Base-by-base conservation (phyloP, 2,329 filamentous ascomycete species). In the Aspergillus melleus region DNA sequence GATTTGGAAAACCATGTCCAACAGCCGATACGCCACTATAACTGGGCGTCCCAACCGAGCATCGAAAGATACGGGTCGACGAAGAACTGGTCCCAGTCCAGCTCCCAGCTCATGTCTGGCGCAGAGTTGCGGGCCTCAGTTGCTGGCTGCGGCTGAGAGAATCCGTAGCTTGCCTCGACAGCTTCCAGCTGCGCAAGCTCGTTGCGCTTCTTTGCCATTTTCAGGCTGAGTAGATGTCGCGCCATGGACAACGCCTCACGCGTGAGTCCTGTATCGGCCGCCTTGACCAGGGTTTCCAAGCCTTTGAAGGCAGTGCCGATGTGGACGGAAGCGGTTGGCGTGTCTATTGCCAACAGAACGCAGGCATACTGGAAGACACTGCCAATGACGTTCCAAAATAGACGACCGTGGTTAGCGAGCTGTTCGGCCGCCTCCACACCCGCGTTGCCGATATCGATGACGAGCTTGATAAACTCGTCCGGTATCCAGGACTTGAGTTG, bases 311-410 rank as follows among this genome's bases (percentile, higher is more conserved):
- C 68, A 10, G 55, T 12, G 4, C 4, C 19, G 5, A 72, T 65
- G 29, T 72, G 64, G 0, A 10, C 52, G 2, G 64, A 68, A 3
- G 70, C 50, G 0, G 55, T 50, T 11, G 69, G 65, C 3, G 64
- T 69, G 56, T 73, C 70, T 0, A 72, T 71, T 10, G 71, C 70
- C 49, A 73, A 59, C 54, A 73, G 14, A 22, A 72, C 55, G 12
- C 69, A 73, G 12, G 64, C n/a, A 61, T 72, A 73, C 32, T 73
- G 70, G 54, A 73, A 72, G 39, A 72, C 70, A 39, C 70, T 71
- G 46, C 70, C 70, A 3, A 73, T 72, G 29, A 69, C 66, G 10
- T 73, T 73, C 70, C 70, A 73, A 3, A 72, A 63, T 3, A 73
- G 46, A 60, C 42, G 62, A 14, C 70, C 70, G 22, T 72, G 61